These are phyloP conservation scores for Boletus huronensis DNA, from an alignment of 768 basidiomycete genomes.

Conservation along the genomic window DNA sequence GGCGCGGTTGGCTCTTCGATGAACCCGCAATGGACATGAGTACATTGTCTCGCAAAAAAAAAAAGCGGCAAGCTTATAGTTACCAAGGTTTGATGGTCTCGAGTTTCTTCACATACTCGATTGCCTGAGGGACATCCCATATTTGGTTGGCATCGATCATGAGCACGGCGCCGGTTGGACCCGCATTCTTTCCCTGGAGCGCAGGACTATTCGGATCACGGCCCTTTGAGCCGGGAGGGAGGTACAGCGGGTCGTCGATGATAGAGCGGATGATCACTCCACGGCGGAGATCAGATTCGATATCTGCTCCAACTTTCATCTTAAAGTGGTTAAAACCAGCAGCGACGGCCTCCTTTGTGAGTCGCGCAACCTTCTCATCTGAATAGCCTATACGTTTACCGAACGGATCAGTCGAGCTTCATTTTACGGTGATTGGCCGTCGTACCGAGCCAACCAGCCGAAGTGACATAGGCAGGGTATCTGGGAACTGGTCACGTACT, in stretches of 20 bases:
- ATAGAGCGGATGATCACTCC: slow-evolving; percentile 89
- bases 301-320: slow-evolving; percentile 93
- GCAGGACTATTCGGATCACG: slow-evolving; percentile 60
- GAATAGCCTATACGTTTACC: slow-evolving; percentile 57
- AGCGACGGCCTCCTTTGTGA: slow-evolving; percentile 82
- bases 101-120: slow-evolving; percentile 83
- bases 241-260: slow-evolving; percentile 87
- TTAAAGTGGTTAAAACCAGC: slow-evolving; percentile 98
- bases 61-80: slow-evolving; percentile 4
- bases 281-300: slow-evolving; percentile 79
- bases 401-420: slow-evolving; percentile 7
- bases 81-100: slow-evolving; percentile 85
- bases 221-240: slow-evolving; percentile 55
- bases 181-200: slow-evolving; percentile 86
- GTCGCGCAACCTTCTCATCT: slow-evolving; percentile 84
- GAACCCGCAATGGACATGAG: slow-evolving; percentile 52
- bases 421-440: not conserved
- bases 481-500: slow-evolving; percentile 34
- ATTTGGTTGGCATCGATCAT: slow-evolving; percentile 99
- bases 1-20: slow-evolving; percentile 97
- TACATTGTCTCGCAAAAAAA: not conserved
- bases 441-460: slow-evolving; percentile 85
- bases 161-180: slow-evolving; percentile 88
- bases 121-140: slow-evolving; percentile 91
- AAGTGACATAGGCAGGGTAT: slow-evolving; percentile 93